phyloP scores from a whole-genome alignment of 768 basidiomycete genomes.

The Lactarius sp. region DNA sequence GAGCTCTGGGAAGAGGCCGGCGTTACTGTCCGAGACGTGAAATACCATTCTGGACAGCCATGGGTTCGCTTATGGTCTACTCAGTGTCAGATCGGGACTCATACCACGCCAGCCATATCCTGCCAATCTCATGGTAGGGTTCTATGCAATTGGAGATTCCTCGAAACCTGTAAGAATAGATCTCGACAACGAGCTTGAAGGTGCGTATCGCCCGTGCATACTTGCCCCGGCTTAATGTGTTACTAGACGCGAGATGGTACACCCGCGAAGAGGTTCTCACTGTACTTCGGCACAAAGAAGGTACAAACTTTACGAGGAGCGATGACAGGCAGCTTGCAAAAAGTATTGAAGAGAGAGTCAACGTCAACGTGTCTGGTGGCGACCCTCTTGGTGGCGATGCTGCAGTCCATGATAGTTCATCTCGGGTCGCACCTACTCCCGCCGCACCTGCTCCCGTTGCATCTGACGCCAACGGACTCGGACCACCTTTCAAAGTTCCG shows the following conservation, averaged over 20 bases:
- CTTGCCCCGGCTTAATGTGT: background rate
- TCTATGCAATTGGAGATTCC: slow-evolving; percentile 73
- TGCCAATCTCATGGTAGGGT: slow-evolving; percentile 86
- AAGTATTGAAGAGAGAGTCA: slow-evolving; percentile 35
- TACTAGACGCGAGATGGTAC: slow-evolving; percentile 84
- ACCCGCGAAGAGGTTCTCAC: slow-evolving; percentile 64
- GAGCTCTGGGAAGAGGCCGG: slow-evolving; percentile 98
- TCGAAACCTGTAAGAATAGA: slow-evolving; percentile 73
- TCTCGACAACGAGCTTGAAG: slow-evolving; percentile 93
- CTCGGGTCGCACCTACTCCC: slow-evolving; percentile 27
- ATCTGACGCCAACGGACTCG: slow-evolving; percentile 28
- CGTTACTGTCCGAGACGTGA: slow-evolving; percentile 75
- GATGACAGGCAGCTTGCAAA: slow-evolving; percentile 51
- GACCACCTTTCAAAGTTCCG: slow-evolving; percentile 67
- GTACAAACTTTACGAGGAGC: slow-evolving; percentile 42
- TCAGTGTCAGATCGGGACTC: background rate
- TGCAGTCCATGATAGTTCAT: slow-evolving; percentile 28
- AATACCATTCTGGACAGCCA: slow-evolving; percentile 82
- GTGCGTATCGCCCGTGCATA: slow-evolving; percentile 34
- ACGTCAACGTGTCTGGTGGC: slow-evolving; percentile 18
- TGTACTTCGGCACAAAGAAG: slow-evolving; percentile 53
- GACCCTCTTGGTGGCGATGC: slow-evolving; percentile 32
- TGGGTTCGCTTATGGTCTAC: slow-evolving; percentile 52
- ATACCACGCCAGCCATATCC: slow-evolving; percentile 68
- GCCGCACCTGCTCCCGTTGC: slow-evolving; percentile 19